phyloP scores from a whole-genome alignment of 2,329 filamentous ascomycete genomes.

The Aspergillus niger region DNA sequence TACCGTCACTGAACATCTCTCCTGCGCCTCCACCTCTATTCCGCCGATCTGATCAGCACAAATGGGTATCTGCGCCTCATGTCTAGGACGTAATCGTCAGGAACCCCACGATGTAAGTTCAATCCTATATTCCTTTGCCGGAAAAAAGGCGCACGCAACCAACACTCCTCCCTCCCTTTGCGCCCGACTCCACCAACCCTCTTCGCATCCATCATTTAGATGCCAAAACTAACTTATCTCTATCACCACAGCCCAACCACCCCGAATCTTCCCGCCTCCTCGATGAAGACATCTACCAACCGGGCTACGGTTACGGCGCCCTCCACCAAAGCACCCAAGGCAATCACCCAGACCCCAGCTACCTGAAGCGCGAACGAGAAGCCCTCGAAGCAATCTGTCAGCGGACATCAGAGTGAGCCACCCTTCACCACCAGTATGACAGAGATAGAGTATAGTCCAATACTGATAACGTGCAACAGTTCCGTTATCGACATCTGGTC shows the following conservation, averaged over 20 bases:
- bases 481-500: constrained; percentile 51
- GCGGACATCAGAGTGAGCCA: constrained; percentile 48
- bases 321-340: constrained; percentile 40
- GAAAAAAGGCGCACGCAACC: not conserved
- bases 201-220: not conserved
- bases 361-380: constrained; percentile 47
- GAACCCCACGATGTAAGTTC: constrained; percentile 40
- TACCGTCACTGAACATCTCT: constrained; percentile 14
- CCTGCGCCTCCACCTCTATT: constrained; percentile 9
- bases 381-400: constrained; percentile 51
- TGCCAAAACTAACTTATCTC: not conserved
- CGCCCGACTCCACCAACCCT: not conserved
- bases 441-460: not conserved
- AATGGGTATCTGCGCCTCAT: constrained; percentile 50
- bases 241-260: constrained; percentile 17
- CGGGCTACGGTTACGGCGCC: constrained; percentile 47
- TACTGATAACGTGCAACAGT: constrained; percentile 23
- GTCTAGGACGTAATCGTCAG: constrained; percentile 42
- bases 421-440: not conserved
- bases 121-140: constrained; percentile 8
- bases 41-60: constrained; percentile 19
- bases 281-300: constrained; percentile 49
- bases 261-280: constrained; percentile 48
- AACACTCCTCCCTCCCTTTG: not conserved
- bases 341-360: constrained; percentile 45